Conservation (phyloP, 2,329 filamentous ascomycete species). For the Didymosphaeria variabile region DNA sequence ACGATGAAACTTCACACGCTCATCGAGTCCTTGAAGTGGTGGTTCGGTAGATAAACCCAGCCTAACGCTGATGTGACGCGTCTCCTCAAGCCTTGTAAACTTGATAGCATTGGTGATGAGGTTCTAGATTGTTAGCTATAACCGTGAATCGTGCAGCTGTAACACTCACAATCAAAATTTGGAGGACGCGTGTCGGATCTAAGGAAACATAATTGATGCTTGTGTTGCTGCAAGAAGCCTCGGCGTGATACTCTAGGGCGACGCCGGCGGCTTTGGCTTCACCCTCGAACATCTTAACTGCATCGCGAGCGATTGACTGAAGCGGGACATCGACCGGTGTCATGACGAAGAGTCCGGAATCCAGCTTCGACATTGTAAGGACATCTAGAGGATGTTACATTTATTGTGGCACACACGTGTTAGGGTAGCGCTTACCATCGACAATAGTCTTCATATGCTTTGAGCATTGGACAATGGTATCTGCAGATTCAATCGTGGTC, state of each 20-base stretch:
- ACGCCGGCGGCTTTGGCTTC: constrained; percentile 45
- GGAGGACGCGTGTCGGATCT: constrained; percentile 53
- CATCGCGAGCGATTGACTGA: constrained; percentile 42
- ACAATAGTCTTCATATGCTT: constrained; percentile 59
- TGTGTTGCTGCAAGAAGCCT: constrained; percentile 49
- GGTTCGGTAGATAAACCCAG: constrained; percentile 42
- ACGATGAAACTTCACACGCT: constrained; percentile 31
- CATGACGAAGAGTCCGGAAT: constrained; percentile 53
- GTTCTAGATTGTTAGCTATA: constrained; percentile 21
- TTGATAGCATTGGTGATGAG: constrained; percentile 57
- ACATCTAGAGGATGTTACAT: constrained; percentile 37
- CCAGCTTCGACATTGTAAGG: constrained; percentile 56
- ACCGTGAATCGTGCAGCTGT: no score
- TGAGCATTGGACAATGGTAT: constrained; percentile 55
- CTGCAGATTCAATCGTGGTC: constrained; percentile 44
- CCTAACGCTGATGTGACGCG: constrained; percentile 48
- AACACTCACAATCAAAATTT: constrained; percentile 32
- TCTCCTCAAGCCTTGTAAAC: constrained; percentile 50
- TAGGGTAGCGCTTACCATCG: constrained; percentile 38
- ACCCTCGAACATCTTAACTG: constrained; percentile 50
- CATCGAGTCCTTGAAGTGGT: constrained; percentile 46
- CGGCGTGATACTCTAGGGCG: constrained; percentile 37
- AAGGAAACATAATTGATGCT: constrained; percentile 51
- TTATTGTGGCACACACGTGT: background rate
- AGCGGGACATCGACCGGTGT: constrained; percentile 51